phyloP scores from a whole-genome alignment of 2,329 filamentous ascomycete species.

The Cladosporium sp. region DNA sequence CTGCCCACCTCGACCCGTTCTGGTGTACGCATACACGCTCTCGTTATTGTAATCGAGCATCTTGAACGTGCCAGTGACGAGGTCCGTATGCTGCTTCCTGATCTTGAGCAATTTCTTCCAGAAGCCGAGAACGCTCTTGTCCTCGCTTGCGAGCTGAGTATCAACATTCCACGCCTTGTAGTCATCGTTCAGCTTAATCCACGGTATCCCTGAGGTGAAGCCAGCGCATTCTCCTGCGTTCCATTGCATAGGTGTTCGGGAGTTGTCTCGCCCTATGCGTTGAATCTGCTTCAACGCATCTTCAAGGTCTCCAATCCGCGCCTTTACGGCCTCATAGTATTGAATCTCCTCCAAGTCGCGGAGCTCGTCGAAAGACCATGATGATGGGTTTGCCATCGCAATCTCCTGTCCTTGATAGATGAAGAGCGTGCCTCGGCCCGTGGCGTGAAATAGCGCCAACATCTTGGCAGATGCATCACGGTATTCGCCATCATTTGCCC shows the following conservation, averaged over 20 bases:
- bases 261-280: conserved; percentile 56
- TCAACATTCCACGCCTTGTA: conserved; percentile 59
- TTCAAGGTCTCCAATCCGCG: background rate
- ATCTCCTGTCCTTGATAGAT: conserved; percentile 7
- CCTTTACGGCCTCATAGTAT: background rate
- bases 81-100: background rate
- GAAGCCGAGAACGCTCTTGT: background rate
- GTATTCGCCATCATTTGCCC: conserved; percentile 40
- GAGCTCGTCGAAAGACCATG: background rate
- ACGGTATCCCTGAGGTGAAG: conserved; percentile 55
- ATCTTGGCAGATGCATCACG: conserved; percentile 51
- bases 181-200: conserved; percentile 67
- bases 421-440: background rate
- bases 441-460: conserved; percentile 38
- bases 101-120: background rate
- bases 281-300: background rate
- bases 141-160: conserved; percentile 36
- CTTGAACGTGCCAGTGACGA: background rate
- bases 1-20: background rate
- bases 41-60: background rate
- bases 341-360: background rate
- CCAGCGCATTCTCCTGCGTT: conserved; percentile 56
- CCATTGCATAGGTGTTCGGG: conserved; percentile 70
- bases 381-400: background rate
- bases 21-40: background rate